Evolutionary conservation across 768 basidiomycete genomes (phyloP), one percentile per base, ranked within the genome.

Genomic region (Hirschioporus abietinus): DNA sequence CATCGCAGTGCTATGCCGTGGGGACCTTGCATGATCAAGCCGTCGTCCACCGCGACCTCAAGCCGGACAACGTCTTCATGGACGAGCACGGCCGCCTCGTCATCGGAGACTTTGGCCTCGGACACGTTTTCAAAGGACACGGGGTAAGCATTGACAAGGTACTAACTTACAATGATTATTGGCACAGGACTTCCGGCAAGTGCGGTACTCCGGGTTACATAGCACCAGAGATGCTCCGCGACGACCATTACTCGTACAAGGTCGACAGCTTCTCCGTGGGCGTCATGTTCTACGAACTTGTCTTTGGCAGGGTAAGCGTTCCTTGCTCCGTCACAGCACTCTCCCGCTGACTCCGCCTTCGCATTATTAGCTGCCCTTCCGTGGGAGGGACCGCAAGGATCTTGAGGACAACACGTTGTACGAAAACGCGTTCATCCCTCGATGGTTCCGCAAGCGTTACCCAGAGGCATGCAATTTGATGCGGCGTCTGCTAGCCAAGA

Each of bases 91-190:
- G 83, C 1, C 84, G 84, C 70, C 76, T 82, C 63, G 79, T 84
- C 20, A 74, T 85, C 23, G 83, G 81, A 9, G 84, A 85, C 70
- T 85, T 84, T 66, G 84, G 83, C 20, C 71, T 78, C 0, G 75
- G 75, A n/a, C 75, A 75, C 35, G 73, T 76, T 66, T 80, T 81
- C 66, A 69, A 61, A 8, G 30, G 25, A 24, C 25, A 34, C 30
- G 60, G 3, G 24, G 60, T 25, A 23, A 15, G 24, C 15, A 17
- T 61, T 34, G 60, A 61, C 25, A 69, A 61, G 60, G 23, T 34
- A 12, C 30, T 61, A 23, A 18, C 60, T 12, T 61, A 61, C 23
- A 8, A 34, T 34, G 60, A 61, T 8, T 17, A 25, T 24, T 25
- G 25, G 60, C 25, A 61, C 60, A 61, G 24, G 60, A 61, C 60